Evolutionary conservation across 257 asterid genomes (phyloP).

Genomic region (Solanum corneliomulleri): DNA sequence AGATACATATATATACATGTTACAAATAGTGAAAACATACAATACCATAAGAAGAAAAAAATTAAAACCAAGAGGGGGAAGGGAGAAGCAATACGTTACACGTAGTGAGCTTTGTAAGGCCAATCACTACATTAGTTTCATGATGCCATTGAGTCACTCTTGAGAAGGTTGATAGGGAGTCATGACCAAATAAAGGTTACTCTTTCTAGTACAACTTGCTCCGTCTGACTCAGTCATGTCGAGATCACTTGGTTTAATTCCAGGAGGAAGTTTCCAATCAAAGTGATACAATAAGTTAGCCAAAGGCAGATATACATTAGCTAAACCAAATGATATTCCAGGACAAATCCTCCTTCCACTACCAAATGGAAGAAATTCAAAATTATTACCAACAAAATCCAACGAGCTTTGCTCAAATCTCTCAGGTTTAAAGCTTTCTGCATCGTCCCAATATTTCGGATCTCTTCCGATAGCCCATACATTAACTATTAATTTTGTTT

Average conservation of each 20-base stretch:
- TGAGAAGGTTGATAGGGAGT: background rate
- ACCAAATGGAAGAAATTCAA: background rate
- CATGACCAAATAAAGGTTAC: background rate
- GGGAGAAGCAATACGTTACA: background rate
- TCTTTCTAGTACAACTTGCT: background rate
- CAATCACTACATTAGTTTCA: background rate
- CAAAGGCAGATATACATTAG: background rate
- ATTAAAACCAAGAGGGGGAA: background rate
- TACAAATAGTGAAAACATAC: background rate
- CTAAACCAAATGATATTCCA: constrained; percentile 1
- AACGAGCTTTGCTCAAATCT: background rate
- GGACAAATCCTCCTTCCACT: constrained; percentile 5
- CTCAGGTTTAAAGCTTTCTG: background rate
- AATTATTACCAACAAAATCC: background rate
- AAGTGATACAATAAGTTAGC: constrained; percentile 2
- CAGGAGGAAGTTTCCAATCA: constrained; percentile 1
- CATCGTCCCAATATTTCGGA: background rate
- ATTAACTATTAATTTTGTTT: background rate
- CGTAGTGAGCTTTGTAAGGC: background rate
- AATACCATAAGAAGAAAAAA: background rate
- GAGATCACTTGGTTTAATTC: background rate
- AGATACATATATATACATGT: background rate
- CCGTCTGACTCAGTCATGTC: background rate
- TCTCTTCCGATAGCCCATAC: constrained; percentile 8
- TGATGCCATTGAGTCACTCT: background rate